Evolutionary conservation across 306 rosid species (phyloP), one percentile per base, ranked within the genome.

Genomic region (Ziziphus jujuba): DNA sequence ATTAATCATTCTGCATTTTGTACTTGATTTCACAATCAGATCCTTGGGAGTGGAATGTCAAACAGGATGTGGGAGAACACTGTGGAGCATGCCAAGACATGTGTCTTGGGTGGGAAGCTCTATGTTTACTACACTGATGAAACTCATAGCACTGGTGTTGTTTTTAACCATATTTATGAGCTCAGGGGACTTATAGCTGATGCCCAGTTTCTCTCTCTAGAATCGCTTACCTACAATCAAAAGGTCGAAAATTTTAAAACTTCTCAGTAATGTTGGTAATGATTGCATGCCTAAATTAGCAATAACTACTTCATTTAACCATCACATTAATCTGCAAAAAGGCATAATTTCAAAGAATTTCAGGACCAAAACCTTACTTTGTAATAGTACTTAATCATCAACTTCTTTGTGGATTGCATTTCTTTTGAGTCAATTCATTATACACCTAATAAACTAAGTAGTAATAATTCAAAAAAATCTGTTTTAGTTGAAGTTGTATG

Each of bases 41-140:
- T 86, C 49, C 96, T 91, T 17, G 97, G 97, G 10, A 91, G 92
- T 45, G 93, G 97, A 65, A 91, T 88, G 96, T 88, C 97, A 36
- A 88, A 91, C 69, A 84, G 91, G 69, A 91, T 88, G 96, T 91
- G 97, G 97, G 96, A 91, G 77, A 91, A 81, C 25, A 91, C 97
- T 6, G 81, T 88, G 77, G 96, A 91, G 72, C 97, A 91, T 77
- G 97, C 96, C 68, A 91, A 88, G 83, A 91, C 96, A 9, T 91
- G 92, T 79, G 89, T 86, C 61, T 79, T 88, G 80, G 91, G 89
- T 53, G 86, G 86, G 25, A 88, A 82, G 85, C 86, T 91, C 31
- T 88, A 86, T 66, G 86, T 91, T 58, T 91, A 84, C 75, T 91
- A 86, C 69, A 83, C 87, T 19, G 86, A 83, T 72, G 84, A 75